Base-by-base conservation (phyloP, 768 basidiomycete species). In the Rhizopogon sp. region DNA sequence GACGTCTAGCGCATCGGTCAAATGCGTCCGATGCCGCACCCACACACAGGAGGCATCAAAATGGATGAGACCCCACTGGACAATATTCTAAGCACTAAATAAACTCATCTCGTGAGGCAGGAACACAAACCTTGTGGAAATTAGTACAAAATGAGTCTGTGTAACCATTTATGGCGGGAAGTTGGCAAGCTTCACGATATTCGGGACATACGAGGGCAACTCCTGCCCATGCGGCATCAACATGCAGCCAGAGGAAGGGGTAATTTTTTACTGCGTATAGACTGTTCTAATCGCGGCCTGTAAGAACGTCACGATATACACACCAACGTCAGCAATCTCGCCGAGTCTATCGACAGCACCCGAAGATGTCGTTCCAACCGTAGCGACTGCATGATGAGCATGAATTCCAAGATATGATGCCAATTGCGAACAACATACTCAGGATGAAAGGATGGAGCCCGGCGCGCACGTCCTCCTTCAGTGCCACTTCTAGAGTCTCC, bases 171-270 rank as follows among this genome's bases (percentile, higher is more conserved):
- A 95, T 85, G 3, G 82, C 80, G 3, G 80, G 70, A 16, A 96
- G 75, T 49, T 80, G 78, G 5, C 86, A 79, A 6, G 66, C 57
- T 10, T 79, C 73, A 29, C 93, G 82, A 58, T 79, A 79, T 66
- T 97, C 93, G 0, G 92, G 92, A 58, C 92, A 90, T 0, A 85
- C 78, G 42, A 94, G 77, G 0, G 84, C 82, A 14, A 91, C 80
- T 2, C 95, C 95, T 0, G 90, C 94, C 95, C 94, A 98, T 0
- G 90, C 88, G 0, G 88, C 85, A 65, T 98, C 95, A 17, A 97
- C 77, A 64, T 98, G 94, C 1, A 96, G 66, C 85, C 89, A 95
- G 1, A 93, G 61, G 1, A 79, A 81, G 0, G 89, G 85, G 58
- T 81, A 70, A 0, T 79, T 72, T 53, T 79, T 74, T 3, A 79